phyloP scores from a whole-genome alignment of 164 flowering plant species.

The Stephania yunnanensis region DNA sequence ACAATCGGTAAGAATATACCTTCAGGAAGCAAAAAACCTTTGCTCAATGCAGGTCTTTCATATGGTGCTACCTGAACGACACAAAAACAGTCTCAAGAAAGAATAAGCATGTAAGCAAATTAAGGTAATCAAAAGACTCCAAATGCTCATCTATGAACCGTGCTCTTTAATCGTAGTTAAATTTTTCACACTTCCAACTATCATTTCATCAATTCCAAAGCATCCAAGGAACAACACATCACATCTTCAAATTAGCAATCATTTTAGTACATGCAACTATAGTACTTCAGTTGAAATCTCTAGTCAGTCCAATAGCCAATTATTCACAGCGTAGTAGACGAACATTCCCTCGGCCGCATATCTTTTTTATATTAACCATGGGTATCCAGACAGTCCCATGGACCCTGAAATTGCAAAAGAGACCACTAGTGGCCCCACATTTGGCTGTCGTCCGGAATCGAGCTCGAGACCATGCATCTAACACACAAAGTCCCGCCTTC shows the following conservation, averaged over 20 bases:
- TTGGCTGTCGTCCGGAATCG: too few relatives aligned
- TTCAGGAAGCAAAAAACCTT: constrained; percentile 90
- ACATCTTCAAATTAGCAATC: background rate
- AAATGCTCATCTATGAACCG: background rate
- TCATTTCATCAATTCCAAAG: background rate
- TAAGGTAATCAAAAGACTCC: background rate
- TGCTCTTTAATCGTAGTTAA: background rate
- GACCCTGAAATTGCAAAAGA: too few relatives aligned
- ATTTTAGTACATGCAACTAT: background rate
- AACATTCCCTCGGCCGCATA: too few relatives aligned
- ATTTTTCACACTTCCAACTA: background rate
- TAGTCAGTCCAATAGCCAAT: too few relatives aligned
- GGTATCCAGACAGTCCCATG: too few relatives aligned
- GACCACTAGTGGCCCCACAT: too few relatives aligned
- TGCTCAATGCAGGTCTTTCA: constrained; percentile 94
- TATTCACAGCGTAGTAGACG: too few relatives aligned
- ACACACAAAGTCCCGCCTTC: too few relatives aligned
- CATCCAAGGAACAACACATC: background rate
- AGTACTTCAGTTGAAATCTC: too few relatives aligned
- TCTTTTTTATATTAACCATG: too few relatives aligned
- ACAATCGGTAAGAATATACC: constrained; percentile 32
- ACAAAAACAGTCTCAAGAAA: background rate
- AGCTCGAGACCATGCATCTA: too few relatives aligned
- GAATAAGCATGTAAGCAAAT: background rate
- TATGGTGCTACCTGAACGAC: constrained; percentile 74